Evolutionary conservation across 2,329 filamentous ascomycete genomes (phyloP).

Genomic region (Aureobasidium musti): DNA sequence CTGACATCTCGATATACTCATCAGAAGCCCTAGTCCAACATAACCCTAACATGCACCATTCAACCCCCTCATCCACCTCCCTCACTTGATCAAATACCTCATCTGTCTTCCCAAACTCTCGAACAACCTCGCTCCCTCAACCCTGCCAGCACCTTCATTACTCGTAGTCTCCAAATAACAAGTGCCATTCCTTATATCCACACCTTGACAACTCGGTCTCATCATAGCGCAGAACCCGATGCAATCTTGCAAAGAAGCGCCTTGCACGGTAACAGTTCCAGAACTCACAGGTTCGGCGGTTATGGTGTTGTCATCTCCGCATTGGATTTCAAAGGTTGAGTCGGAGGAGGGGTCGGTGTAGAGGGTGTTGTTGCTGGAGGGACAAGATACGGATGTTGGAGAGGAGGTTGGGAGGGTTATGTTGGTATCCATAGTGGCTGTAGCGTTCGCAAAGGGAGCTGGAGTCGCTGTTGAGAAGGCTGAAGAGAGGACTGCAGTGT

Average conservation of each 20-base stretch:
- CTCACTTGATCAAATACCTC: neutral
- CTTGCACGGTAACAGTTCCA: neutral
- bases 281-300: neutral
- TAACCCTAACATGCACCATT: too few species aligned
- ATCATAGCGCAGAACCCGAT: neutral
- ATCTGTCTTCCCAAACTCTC: neutral
- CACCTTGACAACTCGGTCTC: neutral
- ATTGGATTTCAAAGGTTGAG: neutral
- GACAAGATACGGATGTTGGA: neutral
- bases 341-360: neutral
- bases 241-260: neutral
- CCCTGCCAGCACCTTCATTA: neutral
- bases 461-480: neutral
- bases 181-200: neutral
- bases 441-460: constrained; percentile 9
- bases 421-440: neutral
- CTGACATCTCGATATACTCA: neutral
- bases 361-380: neutral
- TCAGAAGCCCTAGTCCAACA: too few species aligned
- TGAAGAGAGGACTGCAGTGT: neutral
- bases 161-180: neutral
- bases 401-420: neutral
- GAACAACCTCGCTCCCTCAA: constrained; percentile 6
- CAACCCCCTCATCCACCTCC: too few species aligned
- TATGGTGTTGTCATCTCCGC: neutral